Conservation (phyloP, 2,329 filamentous ascomycete genomes). For the Amauroascus verrucosus region DNA sequence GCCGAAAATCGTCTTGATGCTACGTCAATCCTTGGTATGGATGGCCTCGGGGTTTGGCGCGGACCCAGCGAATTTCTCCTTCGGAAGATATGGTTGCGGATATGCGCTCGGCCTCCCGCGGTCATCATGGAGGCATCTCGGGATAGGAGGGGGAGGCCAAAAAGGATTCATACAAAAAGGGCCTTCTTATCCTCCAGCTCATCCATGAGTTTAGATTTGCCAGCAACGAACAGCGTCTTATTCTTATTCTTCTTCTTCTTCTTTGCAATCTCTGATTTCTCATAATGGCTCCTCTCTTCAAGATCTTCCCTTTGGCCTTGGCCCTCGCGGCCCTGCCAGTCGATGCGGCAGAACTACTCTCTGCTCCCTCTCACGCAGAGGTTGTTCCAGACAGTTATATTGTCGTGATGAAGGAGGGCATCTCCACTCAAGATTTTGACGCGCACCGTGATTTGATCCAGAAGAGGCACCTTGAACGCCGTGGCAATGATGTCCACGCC, state of each 20-base stretch:
- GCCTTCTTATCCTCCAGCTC: too few relatives aligned
- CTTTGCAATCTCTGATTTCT: conserved; percentile 10
- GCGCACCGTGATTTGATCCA: conserved; percentile 1
- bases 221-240: too few relatives aligned
- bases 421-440: conserved; percentile 6
- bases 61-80: too few relatives aligned
- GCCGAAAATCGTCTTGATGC: too few relatives aligned
- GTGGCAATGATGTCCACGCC: neutral
- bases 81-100: too few relatives aligned
- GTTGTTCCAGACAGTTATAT: conserved; percentile 11
- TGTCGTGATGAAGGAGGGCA: conserved; percentile 11
- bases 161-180: too few relatives aligned
- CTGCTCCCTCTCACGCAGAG: neutral
- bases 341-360: conserved; percentile 9
- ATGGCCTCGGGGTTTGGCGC: too few relatives aligned
- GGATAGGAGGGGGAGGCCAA: too few relatives aligned
- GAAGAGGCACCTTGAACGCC: neutral
- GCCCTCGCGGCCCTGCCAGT: conserved; percentile 9
- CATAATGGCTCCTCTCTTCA: conserved; percentile 10
- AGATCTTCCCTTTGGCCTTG: neutral
- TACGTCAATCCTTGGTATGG: too few relatives aligned
- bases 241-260: neutral
- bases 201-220: neutral
- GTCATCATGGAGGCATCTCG: too few relatives aligned
- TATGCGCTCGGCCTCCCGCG: too few relatives aligned